These are phyloP conservation scores for Sclerotinia sclerotiorum DNA, from an alignment of 2,329 filamentous ascomycete genomes.

Conservation along the genomic window DNA sequence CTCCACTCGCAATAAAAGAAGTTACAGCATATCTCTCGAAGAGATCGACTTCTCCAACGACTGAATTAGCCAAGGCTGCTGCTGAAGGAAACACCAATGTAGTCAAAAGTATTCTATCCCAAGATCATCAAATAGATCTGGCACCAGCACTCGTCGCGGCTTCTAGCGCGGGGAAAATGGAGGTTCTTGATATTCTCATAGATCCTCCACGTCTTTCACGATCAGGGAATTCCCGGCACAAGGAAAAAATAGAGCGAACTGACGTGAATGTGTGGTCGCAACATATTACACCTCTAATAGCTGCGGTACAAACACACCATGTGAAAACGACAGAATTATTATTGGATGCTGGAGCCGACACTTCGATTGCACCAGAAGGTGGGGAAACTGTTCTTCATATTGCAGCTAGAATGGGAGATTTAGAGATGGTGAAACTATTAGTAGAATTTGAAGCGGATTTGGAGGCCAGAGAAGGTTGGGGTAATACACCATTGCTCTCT, in stretches of 20 bases:
- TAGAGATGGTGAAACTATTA: slow-evolving; percentile 26
- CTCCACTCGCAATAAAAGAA: slow-evolving; percentile 23
- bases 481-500: slow-evolving; percentile 28
- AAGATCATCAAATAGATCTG: slow-evolving; percentile 25
- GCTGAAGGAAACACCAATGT: slow-evolving; percentile 19
- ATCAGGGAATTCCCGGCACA: slow-evolving; percentile 8
- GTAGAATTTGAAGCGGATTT: slow-evolving; percentile 26
- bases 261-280: slow-evolving; percentile 27
- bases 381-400: slow-evolving; percentile 25
- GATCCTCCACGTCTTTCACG: slow-evolving; percentile 19
- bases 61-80: slow-evolving; percentile 25
- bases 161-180: slow-evolving; percentile 25
- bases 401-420: slow-evolving; percentile 26
- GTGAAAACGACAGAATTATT: slow-evolving; percentile 28
- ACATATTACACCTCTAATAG: slow-evolving; percentile 28
- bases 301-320: slow-evolving; percentile 29
- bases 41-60: slow-evolving; percentile 13
- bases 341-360: slow-evolving; percentile 29
- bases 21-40: slow-evolving; percentile 26
- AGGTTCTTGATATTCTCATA: slow-evolving; percentile 28
- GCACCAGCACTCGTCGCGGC: slow-evolving; percentile 29
- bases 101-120: slow-evolving; percentile 22
- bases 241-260: slow-evolving; percentile 8
- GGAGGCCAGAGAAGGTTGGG: slow-evolving; percentile 23
- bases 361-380: slow-evolving; percentile 25